These are phyloP conservation scores for Phoma sp. DNA, from an alignment of 2,329 filamentous ascomycete species.

Conservation along the genomic window DNA sequence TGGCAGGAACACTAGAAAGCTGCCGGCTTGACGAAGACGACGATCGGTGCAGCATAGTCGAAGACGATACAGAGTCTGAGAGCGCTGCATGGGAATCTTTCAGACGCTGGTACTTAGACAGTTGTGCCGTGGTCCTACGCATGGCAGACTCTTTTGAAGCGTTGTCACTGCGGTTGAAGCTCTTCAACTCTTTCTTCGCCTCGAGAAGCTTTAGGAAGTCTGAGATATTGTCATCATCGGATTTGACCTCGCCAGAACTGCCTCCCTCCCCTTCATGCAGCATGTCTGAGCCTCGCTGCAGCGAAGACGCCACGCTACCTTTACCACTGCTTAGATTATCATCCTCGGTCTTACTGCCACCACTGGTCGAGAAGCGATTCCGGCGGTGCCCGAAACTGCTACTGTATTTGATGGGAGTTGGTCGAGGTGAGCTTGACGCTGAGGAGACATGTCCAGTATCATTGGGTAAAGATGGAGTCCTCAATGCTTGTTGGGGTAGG, in stretches of 20 bases:
- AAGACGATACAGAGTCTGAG: constrained; percentile 92
- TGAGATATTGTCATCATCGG: constrained; percentile 90
- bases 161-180: constrained; percentile 71
- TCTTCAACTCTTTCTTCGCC: constrained; percentile 82
- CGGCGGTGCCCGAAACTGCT: constrained; percentile 92
- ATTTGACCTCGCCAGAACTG: constrained; percentile 69
- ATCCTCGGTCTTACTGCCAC: constrained; percentile 72
- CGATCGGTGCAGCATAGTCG: constrained; percentile 81
- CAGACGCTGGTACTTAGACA: constrained; percentile 87
- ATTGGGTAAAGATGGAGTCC: constrained; percentile 67
- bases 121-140: constrained; percentile 76
- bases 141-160: constrained; percentile 68
- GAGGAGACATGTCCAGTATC: constrained; percentile 69
- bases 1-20: constrained; percentile 67
- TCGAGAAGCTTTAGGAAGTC: constrained; percentile 92
- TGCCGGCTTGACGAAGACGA: constrained; percentile 79
- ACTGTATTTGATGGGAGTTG: constrained; percentile 81
- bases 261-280: constrained; percentile 72
- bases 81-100: constrained; percentile 85
- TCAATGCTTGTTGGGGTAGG: constrained; percentile 75
- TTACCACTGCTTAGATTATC: constrained; percentile 82
- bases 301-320: constrained; percentile 73
- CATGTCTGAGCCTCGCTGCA: constrained; percentile 76
- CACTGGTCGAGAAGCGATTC: constrained; percentile 76
- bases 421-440: constrained; percentile 77